Evolutionary conservation across 495 filamentous ascomycete genomes (phyloP), one percentile per base, ranked within the genome.

Genomic region (Margaritispora aquatica): DNA sequence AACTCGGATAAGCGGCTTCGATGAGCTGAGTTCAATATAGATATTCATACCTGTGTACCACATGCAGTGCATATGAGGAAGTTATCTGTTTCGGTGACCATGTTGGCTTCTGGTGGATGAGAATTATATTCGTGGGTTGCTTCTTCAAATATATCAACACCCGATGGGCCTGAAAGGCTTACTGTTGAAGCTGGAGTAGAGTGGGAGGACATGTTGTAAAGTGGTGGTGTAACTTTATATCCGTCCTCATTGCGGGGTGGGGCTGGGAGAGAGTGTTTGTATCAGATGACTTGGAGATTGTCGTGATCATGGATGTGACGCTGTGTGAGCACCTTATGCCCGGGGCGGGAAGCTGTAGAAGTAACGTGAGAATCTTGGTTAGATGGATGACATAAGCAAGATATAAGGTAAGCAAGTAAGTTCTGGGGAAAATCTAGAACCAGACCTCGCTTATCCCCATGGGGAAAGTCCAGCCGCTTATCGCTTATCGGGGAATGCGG

Each of bases 1-100:
- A n/a, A n/a, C n/a, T n/a, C n/a, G n/a, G n/a, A n/a, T n/a, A n/a
- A n/a, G n/a, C n/a, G 38, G 15, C 38, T 44, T 17, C 11, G 19
- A 44, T 9, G 17, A 44, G 17, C 2, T 44, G 38, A 3, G 15
- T 7, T 7, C 8, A 44, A 10, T 15, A 34, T 7, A 15, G 5
- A 15, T 34, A 34, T 15, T 7, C 38, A 44, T 44, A 44, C 38
- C 64, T 90, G 88, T 0, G 85, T 89, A 13, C 85, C 87, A 67
- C 88, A 91, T 3, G 87, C 78, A 7, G 71, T 73, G 70, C 88
- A 91, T 64, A 91, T 75, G 26, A 79, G 73, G 48, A 85, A 77
- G 57, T 84, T 73, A 15, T 68, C 71, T 19, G 56, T 62, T 22
- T 31, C 17, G 13, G 54, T 41, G 8, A 26, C 38, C 29, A 58